Conservation (phyloP, 257 asterid species). For the Buddleja alternifolia region DNA sequence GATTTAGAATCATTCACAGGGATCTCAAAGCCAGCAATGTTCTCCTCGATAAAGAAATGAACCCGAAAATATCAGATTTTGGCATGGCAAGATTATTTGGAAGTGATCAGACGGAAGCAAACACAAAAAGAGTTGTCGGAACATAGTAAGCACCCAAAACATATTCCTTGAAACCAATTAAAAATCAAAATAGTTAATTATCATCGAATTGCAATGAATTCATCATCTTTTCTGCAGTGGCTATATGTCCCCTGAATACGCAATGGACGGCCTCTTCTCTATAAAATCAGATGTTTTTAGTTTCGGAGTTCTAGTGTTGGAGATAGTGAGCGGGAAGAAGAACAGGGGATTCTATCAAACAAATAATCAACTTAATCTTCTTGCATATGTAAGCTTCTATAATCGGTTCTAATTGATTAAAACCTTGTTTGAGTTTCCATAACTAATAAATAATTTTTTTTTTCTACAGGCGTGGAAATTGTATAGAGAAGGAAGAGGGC, state of each 20-base stretch:
- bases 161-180: too few species aligned
- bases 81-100: conserved; percentile 64
- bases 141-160: conserved; percentile 45
- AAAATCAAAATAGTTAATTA: too few species aligned
- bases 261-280: conserved; percentile 57
- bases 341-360: conserved; percentile 46
- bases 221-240: conserved; percentile 36
- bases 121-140: conserved; percentile 54
- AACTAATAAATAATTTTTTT: too few species aligned
- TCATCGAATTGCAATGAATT: neutral
- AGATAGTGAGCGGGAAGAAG: conserved; percentile 48
- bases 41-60: conserved; percentile 50
- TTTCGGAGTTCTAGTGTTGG: conserved; percentile 53
- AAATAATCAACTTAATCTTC: conserved; percentile 42
- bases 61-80: conserved; percentile 57
- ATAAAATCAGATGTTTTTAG: conserved; percentile 58
- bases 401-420: too few species aligned
- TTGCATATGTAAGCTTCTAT: conserved; percentile 46
- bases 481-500: conserved; percentile 41
- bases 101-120: conserved; percentile 53
- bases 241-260: conserved; percentile 62
- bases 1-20: conserved; percentile 55
- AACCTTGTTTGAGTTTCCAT: too few species aligned
- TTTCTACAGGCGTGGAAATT: conserved; percentile 46
- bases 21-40: conserved; percentile 60